These are phyloP conservation scores for Umbelopsis vinacea DNA, from an alignment of 192 early-diverging fungal genomes.

Conservation along the genomic window DNA sequence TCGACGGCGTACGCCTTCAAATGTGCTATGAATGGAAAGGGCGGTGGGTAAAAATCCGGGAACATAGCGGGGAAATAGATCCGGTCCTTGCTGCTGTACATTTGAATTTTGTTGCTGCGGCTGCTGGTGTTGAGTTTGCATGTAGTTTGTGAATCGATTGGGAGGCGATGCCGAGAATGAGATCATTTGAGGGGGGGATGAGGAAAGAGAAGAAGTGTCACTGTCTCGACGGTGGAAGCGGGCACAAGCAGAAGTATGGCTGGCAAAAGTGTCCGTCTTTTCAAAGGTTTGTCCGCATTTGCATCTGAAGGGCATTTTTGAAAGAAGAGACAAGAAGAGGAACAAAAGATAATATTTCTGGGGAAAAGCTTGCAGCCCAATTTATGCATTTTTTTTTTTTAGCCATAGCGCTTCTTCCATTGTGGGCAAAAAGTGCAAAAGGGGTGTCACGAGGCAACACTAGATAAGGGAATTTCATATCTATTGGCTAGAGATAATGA, in stretches of 20 bases:
- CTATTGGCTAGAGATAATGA: slow-evolving; percentile 15
- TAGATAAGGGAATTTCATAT: background rate
- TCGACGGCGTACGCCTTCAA: slow-evolving; percentile 42
- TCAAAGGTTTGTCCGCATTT: slow-evolving; percentile 51
- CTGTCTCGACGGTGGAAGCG: slow-evolving; percentile 39
- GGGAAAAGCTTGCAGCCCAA: background rate
- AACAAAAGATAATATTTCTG: background rate
- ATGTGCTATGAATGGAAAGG: slow-evolving; percentile 40
- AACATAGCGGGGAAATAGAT: slow-evolving; percentile 26
- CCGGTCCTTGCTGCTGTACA: slow-evolving; percentile 17
- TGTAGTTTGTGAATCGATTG: slow-evolving; percentile 23
- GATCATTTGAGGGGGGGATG: slow-evolving; percentile 15
- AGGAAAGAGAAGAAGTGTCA: slow-evolving; percentile 31
- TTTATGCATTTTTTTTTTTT: background rate
- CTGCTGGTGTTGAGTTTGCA: slow-evolving; percentile 9
- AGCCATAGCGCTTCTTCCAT: background rate
- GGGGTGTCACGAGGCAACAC: too few species aligned
- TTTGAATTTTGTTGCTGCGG: background rate
- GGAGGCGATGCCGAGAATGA: slow-evolving; percentile 25
- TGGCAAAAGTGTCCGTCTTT: slow-evolving; percentile 42
- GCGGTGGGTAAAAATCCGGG: slow-evolving; percentile 38
- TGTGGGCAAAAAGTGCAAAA: too few species aligned
- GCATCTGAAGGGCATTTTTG: slow-evolving; percentile 47
- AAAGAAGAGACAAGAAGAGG: slow-evolving; percentile 13
- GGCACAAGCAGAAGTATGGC: slow-evolving; percentile 43